A percentile compares a stretch with the other conserved stretches of the same genome.
phyloP scores from a whole-genome alignment of 225 moss, liverwort and hornwort genomes.

The Physcomitrium patens region DNA sequence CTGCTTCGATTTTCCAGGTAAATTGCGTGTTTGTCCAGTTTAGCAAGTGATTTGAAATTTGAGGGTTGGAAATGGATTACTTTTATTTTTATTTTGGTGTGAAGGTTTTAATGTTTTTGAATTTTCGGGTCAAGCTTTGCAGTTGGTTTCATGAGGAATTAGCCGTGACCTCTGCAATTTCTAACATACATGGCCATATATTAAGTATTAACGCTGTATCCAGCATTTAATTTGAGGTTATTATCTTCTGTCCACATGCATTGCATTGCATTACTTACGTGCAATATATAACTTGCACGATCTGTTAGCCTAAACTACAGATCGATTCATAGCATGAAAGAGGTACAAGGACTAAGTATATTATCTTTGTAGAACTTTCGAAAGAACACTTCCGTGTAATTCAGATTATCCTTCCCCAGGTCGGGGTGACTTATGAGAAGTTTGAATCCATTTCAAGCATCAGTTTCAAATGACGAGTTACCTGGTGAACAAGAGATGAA shows the following conservation, averaged over 20 bases:
- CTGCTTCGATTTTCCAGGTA: constrained; percentile 87
- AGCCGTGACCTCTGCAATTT: background rate
- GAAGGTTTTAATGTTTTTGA: constrained; percentile 1
- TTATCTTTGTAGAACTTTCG: background rate
- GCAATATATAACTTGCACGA: background rate
- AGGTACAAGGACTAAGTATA: background rate
- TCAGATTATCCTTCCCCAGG: background rate
- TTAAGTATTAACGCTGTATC: background rate
- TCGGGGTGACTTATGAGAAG: background rate
- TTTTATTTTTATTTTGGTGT: background rate
- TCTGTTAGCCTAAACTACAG: background rate
- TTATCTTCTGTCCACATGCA: background rate
- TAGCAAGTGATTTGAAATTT: background rate
- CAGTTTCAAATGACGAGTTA: constrained; percentile 28
- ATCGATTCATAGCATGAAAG: constrained; percentile 1
- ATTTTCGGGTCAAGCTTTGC: constrained; percentile 15
- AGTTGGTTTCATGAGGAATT: background rate
- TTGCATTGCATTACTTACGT: background rate
- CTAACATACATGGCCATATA: background rate
- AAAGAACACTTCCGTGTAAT: background rate
- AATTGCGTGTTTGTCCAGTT: constrained; percentile 18
- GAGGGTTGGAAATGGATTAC: constrained; percentile 12
- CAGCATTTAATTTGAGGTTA: constrained; percentile 1
- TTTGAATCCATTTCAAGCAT: constrained; percentile 3
- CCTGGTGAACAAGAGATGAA: constrained; percentile 31